A percentile compares a stretch with the other conserved stretches of the same genome.
Conservation (phyloP, 176 grass and related monocot genomes). For the Olyra latifolia region DNA sequence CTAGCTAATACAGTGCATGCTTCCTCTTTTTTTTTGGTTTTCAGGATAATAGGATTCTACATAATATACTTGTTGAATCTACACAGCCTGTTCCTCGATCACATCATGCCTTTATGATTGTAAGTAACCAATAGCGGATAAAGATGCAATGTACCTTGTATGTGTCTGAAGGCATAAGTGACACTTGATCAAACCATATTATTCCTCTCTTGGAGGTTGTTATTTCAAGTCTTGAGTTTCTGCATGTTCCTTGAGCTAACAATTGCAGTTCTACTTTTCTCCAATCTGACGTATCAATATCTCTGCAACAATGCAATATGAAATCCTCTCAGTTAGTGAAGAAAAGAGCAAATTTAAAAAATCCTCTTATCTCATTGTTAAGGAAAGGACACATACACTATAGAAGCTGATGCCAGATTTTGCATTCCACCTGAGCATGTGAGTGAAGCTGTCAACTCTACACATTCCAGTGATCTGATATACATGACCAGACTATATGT, state of each 20-base stretch:
- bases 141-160: conserved; percentile 42
- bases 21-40: background rate
- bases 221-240: conserved; percentile 48
- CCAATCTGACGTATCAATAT: conserved; percentile 30
- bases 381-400: background rate
- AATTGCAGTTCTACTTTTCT: conserved; percentile 47
- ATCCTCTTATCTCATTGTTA: background rate
- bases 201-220: conserved; percentile 49
- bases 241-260: conserved; percentile 42
- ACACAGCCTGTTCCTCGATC: too few species aligned
- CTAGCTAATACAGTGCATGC: background rate
- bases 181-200: conserved; percentile 67
- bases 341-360: too few species aligned
- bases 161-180: conserved; percentile 59
- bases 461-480: conserved; percentile 44
- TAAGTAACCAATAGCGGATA: background rate
- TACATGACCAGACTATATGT: conserved; percentile 70
- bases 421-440: background rate
- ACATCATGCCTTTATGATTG: too few species aligned
- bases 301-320: background rate
- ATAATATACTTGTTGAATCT: background rate
- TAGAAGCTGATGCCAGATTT: background rate
- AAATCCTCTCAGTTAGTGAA: too few species aligned
- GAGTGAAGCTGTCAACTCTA: conserved; percentile 52
- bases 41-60: too few species aligned